Evolutionary conservation across 1,139 yeast genomes (phyloP), one percentile per base, ranked within the genome.

Genomic region (Geotrichum reessii): DNA sequence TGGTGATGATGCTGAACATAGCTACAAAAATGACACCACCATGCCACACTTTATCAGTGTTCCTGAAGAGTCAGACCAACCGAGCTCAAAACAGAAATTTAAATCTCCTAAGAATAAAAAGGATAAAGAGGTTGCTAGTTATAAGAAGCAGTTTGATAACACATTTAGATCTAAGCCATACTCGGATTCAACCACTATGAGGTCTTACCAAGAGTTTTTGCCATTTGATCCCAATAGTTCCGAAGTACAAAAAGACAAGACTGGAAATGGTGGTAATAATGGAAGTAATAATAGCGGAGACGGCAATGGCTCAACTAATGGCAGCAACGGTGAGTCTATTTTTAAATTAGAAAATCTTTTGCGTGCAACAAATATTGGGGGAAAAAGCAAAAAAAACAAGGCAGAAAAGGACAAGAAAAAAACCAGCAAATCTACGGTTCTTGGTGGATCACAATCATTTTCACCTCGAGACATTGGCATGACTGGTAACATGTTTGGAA

Each of bases 341-440:
- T 59, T 59, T 27, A 57, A 56, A 27, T 53, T 59, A 1, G 62
- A 59, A 27, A 52, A 55, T n/a, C 46, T 59, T 12, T 49, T 59
- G 4, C 50, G 58, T 9, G 59, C 59, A 9, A 57, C 59, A n/a
- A 54, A 58, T n/a, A 31, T 59, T 49, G 62, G 62, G 1, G 55
- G 52, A n/a, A 55, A 59, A 17, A 59, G 57, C 33, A 59, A 59
- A 47, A 50, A 50, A 14, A 37, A 37, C 44, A 59, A 57, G 51
- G 53, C 31, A 17, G 58, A 56, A 14, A 56, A 56, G 50, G 46
- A 44, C 8, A 56, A 56, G 24, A 56, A 56, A 19, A 37, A 37
- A 19, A 8, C 6, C 44, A 37, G 7, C 17, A 37, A 37, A 6
- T 12, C 44, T 3, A 37, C 44, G 7, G 44, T 37, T n/a, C 50